A percentile compares a stretch with the other conserved stretches of the same genome.
Evolutionary conservation across 1,284 basidiomycete species (phyloP).

Genomic region (Heterobasidion irregulare): DNA sequence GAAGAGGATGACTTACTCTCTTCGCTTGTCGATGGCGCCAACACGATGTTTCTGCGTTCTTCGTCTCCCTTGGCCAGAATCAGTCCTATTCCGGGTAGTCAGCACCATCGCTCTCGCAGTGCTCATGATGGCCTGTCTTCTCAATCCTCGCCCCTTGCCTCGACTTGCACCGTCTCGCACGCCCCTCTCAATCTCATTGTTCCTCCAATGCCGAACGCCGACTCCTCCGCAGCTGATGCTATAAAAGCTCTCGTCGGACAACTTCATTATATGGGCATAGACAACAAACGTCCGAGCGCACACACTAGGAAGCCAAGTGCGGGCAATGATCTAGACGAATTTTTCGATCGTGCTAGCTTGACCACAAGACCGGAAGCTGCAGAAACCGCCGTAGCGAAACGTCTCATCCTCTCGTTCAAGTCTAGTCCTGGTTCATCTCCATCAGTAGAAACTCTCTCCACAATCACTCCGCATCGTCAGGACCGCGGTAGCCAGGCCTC

Average conservation of each 20-base stretch:
- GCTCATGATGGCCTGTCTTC: background rate
- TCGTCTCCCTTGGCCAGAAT: background rate
- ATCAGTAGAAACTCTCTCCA: background rate
- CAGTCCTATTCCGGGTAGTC: background rate
- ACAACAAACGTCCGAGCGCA: background rate
- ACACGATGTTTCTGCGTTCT: background rate
- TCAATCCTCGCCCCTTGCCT: background rate
- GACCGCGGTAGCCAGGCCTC: background rate
- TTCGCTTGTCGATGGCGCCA: background rate
- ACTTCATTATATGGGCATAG: background rate
- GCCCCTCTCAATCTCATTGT: background rate
- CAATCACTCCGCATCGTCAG: background rate
- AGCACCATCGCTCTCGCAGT: too few relatives aligned
- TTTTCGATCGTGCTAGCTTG: background rate
- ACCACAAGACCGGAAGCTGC: too few relatives aligned
- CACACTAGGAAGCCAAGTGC: background rate
- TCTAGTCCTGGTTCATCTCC: too few relatives aligned
- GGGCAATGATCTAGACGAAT: background rate
- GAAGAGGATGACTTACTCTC: background rate
- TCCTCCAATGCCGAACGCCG: background rate
- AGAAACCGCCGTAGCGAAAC: too few relatives aligned
- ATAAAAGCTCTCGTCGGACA: background rate
- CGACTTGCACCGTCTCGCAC: background rate
- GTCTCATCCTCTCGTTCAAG: too few relatives aligned
- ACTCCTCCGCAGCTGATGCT: background rate